phyloP scores from a whole-genome alignment of 202 grass and related monocot species.

The Panicum virgatum region DNA sequence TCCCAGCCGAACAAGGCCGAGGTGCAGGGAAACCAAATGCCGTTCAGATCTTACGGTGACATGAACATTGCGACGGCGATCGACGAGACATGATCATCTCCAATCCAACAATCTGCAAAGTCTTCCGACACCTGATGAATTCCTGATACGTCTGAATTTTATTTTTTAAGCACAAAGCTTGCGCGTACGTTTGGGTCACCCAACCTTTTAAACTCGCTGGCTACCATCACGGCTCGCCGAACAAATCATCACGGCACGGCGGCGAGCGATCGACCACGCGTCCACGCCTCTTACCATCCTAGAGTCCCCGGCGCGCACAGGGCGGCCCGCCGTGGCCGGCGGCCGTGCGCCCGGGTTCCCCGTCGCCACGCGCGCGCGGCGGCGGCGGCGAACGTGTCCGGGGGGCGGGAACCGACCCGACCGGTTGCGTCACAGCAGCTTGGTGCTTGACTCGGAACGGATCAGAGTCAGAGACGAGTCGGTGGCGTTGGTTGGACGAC shows the following conservation, averaged over 20 bases:
- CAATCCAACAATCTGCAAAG: background rate
- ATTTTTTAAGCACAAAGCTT: background rate
- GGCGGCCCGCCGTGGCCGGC: too few relatives aligned
- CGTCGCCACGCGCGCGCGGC: background rate
- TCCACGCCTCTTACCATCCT: background rate
- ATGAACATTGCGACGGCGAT: background rate
- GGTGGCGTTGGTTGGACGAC: background rate
- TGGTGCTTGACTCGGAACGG: background rate
- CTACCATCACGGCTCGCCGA: too few relatives aligned
- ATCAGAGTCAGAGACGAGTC: background rate
- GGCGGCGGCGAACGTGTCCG: constrained; percentile 1
- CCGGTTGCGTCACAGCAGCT: background rate
- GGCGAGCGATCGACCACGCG: background rate
- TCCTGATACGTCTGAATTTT: too few relatives aligned
- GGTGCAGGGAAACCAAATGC: background rate
- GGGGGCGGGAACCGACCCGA: background rate
- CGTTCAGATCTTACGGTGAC: background rate
- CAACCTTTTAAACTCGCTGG: background rate
- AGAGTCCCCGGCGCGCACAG: background rate
- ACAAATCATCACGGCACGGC: background rate
- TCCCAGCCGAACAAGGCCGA: too few relatives aligned
- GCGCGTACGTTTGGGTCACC: background rate
- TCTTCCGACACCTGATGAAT: background rate
- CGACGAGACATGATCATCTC: background rate
- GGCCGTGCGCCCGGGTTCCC: background rate